Conservation (phyloP, 2,329 filamentous ascomycete genomes). For the Xylaria sp. region DNA sequence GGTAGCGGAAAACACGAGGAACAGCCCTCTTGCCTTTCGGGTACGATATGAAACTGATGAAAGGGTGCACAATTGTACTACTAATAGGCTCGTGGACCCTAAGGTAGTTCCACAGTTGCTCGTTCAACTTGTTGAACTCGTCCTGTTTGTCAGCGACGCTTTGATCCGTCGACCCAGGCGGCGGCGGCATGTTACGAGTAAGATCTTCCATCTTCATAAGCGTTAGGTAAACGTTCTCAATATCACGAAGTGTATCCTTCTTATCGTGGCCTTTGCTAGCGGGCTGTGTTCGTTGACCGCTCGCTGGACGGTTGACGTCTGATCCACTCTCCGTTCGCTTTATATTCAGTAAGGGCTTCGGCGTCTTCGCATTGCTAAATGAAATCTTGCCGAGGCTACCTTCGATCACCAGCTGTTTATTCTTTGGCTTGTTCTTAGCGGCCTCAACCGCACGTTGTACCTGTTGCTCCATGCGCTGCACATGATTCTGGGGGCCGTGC, state of each 20-base stretch:
- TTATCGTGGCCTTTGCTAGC: slow-evolving; percentile 70
- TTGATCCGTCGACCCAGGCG: slow-evolving; percentile 71
- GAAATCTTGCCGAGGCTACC: slow-evolving; percentile 97
- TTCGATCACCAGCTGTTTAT: slow-evolving; percentile 95
- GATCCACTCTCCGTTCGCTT: slow-evolving; percentile 81
- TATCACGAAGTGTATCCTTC: slow-evolving; percentile 84
- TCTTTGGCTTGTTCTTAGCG: slow-evolving; percentile 97
- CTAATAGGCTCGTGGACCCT: slow-evolving; percentile 95
- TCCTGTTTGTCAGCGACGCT: slow-evolving; percentile 78
- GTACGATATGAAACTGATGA: slow-evolving; percentile 94
- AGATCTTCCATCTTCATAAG: slow-evolving; percentile 96
- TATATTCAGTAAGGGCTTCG: slow-evolving; percentile 93
- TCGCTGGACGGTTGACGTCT: slow-evolving; percentile 64
- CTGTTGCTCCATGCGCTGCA: slow-evolving; percentile 99
- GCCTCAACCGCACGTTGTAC: slow-evolving; percentile 97
- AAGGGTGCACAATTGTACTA: slow-evolving; percentile 82
- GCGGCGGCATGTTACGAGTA: slow-evolving; percentile 79
- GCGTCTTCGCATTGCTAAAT: slow-evolving; percentile 98
- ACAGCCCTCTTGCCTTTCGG: slow-evolving; percentile 97
- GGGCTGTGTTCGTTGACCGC: slow-evolving; percentile 54
- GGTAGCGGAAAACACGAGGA: slow-evolving; percentile 92
- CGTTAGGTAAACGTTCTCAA: slow-evolving; percentile 87
- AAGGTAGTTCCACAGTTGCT: slow-evolving; percentile 83
- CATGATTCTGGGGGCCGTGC: slow-evolving; percentile 91
- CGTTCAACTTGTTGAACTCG: slow-evolving; percentile 86